A percentile compares a stretch with the other conserved stretches of the same genome.
These are phyloP conservation scores for Lactifluus piperatus DNA, from an alignment of 768 basidiomycete species.

Conservation along the genomic window DNA sequence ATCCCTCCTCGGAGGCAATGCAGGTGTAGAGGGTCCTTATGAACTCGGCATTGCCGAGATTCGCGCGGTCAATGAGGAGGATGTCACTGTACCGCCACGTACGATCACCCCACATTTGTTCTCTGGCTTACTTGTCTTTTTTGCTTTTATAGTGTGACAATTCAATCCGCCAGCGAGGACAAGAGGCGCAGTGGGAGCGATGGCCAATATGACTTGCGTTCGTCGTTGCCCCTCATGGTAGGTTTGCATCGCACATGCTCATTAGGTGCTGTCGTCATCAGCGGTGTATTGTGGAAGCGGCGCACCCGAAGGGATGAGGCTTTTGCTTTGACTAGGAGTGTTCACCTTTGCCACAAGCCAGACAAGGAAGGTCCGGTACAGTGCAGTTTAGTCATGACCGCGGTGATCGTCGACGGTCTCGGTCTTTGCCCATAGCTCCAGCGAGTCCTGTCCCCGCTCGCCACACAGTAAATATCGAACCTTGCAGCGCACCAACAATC, in stretches of 20 bases:
- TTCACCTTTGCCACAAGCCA: too few relatives aligned
- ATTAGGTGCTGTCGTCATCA: background rate
- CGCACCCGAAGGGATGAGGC: too few relatives aligned
- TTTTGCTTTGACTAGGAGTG: too few relatives aligned
- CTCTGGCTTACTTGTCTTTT: background rate
- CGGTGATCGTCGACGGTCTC: too few relatives aligned
- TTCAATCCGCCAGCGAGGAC: background rate
- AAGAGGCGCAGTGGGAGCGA: background rate
- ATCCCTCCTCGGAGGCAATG: slow-evolving; percentile 79
- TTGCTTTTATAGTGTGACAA: background rate
- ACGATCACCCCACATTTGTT: slow-evolving; percentile 8
- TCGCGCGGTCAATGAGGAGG: slow-evolving; percentile 68
- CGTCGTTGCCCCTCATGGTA: background rate
- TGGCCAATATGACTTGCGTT: slow-evolving; percentile 5
- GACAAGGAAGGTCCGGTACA: too few relatives aligned
- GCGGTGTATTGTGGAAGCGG: too few relatives aligned
- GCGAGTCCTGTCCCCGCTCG: too few relatives aligned
- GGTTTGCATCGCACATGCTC: background rate
- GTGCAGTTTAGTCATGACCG: too few relatives aligned
- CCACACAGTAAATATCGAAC: too few relatives aligned
- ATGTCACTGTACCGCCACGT: slow-evolving; percentile 33
- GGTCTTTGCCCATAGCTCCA: too few relatives aligned
- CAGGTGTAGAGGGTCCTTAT: slow-evolving; percentile 62
- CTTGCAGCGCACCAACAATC: too few relatives aligned
- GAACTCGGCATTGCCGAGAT: slow-evolving; percentile 81